phyloP scores from a whole-genome alignment of 768 basidiomycete genomes.

The Mycena kentingensis region DNA sequence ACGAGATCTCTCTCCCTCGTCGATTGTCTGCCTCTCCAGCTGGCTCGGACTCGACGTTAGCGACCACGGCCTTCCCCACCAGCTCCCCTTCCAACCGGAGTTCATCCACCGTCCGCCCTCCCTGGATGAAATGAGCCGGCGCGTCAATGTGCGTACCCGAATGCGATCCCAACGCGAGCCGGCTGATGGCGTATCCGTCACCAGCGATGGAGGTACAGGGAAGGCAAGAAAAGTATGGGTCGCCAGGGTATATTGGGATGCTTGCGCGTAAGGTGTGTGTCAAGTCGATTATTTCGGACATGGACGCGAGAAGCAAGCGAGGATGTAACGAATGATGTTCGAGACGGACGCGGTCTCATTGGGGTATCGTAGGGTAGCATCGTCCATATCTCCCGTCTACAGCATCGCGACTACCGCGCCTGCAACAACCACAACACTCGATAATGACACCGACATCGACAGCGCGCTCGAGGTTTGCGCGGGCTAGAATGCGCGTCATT shows the following conservation, averaged over 20 bases:
- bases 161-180: slow-evolving; percentile 63
- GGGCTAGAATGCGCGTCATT: slow-evolving; percentile 7
- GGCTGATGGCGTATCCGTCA: slow-evolving; percentile 54
- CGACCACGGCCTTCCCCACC: slow-evolving; percentile 54
- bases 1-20: slow-evolving; percentile 45
- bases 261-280: slow-evolving; percentile 48
- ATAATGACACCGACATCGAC: background rate
- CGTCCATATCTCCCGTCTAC: background rate
- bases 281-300: slow-evolving; percentile 56
- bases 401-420: background rate
- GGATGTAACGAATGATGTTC: too few relatives aligned
- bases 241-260: slow-evolving; percentile 57
- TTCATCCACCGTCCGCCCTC: slow-evolving; percentile 59
- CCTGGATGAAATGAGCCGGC: slow-evolving; percentile 67
- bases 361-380: background rate
- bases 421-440: background rate
- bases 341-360: background rate
- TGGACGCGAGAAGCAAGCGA: too few relatives aligned
- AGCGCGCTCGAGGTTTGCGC: slow-evolving; percentile 8
- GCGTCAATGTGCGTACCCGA: slow-evolving; percentile 83
- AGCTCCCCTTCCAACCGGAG: slow-evolving; percentile 52
- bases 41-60: slow-evolving; percentile 57
- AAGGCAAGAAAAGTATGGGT: slow-evolving; percentile 47
- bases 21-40: too few relatives aligned
- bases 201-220: slow-evolving; percentile 41